Conservation (phyloP, 192 early-diverging fungal species). For the Dissophora ornata region DNA sequence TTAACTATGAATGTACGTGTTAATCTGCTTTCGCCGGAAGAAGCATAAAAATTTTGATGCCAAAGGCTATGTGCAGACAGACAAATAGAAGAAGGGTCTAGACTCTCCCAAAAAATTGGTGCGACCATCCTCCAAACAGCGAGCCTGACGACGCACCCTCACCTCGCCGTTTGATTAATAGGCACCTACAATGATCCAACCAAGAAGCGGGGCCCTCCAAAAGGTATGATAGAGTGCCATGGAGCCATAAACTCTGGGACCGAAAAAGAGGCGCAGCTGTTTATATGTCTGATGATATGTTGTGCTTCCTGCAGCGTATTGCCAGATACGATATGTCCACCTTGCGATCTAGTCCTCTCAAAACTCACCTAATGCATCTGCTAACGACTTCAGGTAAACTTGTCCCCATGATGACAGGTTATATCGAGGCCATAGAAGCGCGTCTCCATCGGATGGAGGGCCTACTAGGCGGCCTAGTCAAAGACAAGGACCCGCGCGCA, state of each 20-base stretch:
- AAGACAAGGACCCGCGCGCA: conserved; percentile 61
- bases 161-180: not conserved
- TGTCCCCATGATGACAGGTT: conserved; percentile 64
- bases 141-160: no score
- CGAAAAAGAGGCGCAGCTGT: no score
- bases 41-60: no score
- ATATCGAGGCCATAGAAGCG: conserved; percentile 86
- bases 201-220: conserved; percentile 59
- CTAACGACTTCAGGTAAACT: conserved; percentile 22
- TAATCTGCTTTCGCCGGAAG: no score
- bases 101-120: no score
- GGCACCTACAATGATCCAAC: conserved; percentile 62
- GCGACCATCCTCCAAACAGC: no score
- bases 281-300: no score
- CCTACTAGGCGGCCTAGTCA: conserved; percentile 67
- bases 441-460: conserved; percentile 78
- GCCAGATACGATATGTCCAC: no score
- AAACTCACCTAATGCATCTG: conserved; percentile 14
- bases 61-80: no score
- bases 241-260: no score
- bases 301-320: no score
- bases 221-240: conserved; percentile 61
- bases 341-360: not conserved
- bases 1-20: conserved; percentile 49
- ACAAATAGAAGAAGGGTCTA: no score